Evolutionary conservation across 441 rosid species (phyloP).

Genomic region (Biscutella laevigata): DNA sequence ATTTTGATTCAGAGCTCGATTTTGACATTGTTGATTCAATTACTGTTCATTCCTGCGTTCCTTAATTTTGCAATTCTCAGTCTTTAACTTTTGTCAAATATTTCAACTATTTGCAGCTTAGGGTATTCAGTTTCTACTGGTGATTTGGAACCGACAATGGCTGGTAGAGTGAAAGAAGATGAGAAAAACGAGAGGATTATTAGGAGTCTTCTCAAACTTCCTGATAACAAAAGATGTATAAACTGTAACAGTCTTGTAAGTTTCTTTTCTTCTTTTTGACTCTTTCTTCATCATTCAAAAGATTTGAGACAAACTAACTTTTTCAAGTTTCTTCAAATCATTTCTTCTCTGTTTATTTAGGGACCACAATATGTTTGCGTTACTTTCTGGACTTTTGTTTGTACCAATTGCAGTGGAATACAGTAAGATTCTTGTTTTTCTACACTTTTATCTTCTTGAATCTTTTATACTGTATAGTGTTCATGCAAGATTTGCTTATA

Average conservation of each 20-base stretch:
- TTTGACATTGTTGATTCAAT: neutral
- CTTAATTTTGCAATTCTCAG: neutral
- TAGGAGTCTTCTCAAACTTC: slow-evolving; percentile 77
- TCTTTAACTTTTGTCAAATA: neutral
- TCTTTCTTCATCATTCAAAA: neutral
- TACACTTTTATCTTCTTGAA: neutral
- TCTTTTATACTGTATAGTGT: too few species aligned
- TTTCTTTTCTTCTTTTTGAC: neutral
- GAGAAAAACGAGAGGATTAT: slow-evolving; percentile 81
- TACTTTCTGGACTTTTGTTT: slow-evolving; percentile 90
- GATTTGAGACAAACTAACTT: neutral
- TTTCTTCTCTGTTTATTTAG: slow-evolving; percentile 23
- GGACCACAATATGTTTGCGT: slow-evolving; percentile 98
- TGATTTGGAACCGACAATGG: slow-evolving; percentile 39
- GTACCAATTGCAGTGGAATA: slow-evolving; percentile 95
- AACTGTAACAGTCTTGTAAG: slow-evolving; percentile 90
- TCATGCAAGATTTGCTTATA: slow-evolving; percentile 15
- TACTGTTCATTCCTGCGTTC: neutral
- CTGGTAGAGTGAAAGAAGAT: slow-evolving; percentile 72
- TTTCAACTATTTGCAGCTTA: neutral
- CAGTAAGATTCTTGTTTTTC: slow-evolving; percentile 47
- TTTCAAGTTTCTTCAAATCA: neutral
- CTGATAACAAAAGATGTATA: slow-evolving; percentile 79
- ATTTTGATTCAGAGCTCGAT: slow-evolving; percentile 1
- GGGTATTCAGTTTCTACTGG: neutral